Conservation (phyloP, 2,329 filamentous ascomycete species). For the Exophiala aquamarina region DNA sequence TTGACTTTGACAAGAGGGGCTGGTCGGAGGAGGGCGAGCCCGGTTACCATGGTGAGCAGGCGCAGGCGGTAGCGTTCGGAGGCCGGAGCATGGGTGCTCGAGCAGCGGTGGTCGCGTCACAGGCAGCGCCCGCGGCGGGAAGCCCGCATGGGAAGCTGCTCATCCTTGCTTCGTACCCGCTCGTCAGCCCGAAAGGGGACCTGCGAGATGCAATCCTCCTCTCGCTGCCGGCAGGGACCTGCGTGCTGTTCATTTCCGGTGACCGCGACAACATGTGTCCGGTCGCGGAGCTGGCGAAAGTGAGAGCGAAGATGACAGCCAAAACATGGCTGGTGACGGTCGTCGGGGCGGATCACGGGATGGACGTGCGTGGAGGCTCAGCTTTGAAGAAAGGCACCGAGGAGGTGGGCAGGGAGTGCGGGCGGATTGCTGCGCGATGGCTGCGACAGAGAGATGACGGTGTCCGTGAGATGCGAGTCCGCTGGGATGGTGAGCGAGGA, state of each 20-base stretch:
- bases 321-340: slow-evolving; percentile 21
- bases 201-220: slow-evolving; percentile 26
- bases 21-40: not conserved
- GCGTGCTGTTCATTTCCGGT: slow-evolving; percentile 27
- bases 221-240: slow-evolving; percentile 12
- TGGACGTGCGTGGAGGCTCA: slow-evolving; percentile 23
- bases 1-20: slow-evolving; percentile 12
- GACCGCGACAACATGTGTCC: slow-evolving; percentile 26
- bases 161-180: slow-evolving; percentile 25
- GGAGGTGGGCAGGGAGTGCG: slow-evolving; percentile 11
- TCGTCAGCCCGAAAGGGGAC: slow-evolving; percentile 18
- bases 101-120: slow-evolving; percentile 18
- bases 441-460: slow-evolving; percentile 6
- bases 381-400: slow-evolving; percentile 16
- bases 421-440: slow-evolving; percentile 15
- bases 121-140: slow-evolving; percentile 9
- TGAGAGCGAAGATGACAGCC: slow-evolving; percentile 26
- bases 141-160: slow-evolving; percentile 16
- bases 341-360: slow-evolving; percentile 26
- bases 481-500: slow-evolving; percentile 2
- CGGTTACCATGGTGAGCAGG: not conserved
- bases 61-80: slow-evolving; percentile 18
- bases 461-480: not conserved
- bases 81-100: slow-evolving; percentile 26
- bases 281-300: slow-evolving; percentile 10